Evolutionary conservation across 2,329 filamentous ascomycete species (phyloP).

Genomic region (Cytospora paraplurivora): DNA sequence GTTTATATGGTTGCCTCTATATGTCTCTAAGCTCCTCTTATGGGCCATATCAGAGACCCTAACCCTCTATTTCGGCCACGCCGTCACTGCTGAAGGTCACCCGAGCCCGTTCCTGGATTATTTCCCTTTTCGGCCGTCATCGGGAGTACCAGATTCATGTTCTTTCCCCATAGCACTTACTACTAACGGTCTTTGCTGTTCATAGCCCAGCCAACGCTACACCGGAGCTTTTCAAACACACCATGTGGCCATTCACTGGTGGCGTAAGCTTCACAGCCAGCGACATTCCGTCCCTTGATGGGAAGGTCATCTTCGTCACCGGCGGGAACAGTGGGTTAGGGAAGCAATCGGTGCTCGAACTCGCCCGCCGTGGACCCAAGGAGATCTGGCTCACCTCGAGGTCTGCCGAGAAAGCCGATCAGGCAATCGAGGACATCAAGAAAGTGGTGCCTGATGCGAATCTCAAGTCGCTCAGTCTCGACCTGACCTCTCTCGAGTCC

Average conservation of each 20-base stretch:
- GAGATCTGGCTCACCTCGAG: conserved; percentile 40
- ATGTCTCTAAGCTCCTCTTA: too few relatives aligned
- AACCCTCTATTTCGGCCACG: too few relatives aligned
- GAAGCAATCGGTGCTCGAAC: conserved; percentile 45
- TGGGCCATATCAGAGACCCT: too few relatives aligned
- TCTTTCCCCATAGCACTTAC: neutral
- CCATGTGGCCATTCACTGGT: conserved; percentile 21
- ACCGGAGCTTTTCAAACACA: neutral
- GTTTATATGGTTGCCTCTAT: too few relatives aligned
- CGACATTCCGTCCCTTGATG: conserved; percentile 43
- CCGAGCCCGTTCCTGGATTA: too few relatives aligned
- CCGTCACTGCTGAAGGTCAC: too few relatives aligned
- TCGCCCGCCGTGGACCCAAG: conserved; percentile 42
- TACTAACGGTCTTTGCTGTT: neutral
- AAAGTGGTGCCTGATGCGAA: conserved; percentile 28
- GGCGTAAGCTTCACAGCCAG: conserved; percentile 36
- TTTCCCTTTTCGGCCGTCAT: too few relatives aligned
- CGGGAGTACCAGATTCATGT: too few relatives aligned
- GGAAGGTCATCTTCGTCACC: conserved; percentile 50
- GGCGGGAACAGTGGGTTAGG: conserved; percentile 55
- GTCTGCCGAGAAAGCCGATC: conserved; percentile 41
- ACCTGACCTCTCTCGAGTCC: conserved; percentile 48
- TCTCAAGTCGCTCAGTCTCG: conserved; percentile 43
- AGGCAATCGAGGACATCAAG: conserved; percentile 43
- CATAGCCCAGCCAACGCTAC: neutral